Evolutionary conservation across 441 rosid species (phyloP).

Genomic region (Macaranga tanarius): DNA sequence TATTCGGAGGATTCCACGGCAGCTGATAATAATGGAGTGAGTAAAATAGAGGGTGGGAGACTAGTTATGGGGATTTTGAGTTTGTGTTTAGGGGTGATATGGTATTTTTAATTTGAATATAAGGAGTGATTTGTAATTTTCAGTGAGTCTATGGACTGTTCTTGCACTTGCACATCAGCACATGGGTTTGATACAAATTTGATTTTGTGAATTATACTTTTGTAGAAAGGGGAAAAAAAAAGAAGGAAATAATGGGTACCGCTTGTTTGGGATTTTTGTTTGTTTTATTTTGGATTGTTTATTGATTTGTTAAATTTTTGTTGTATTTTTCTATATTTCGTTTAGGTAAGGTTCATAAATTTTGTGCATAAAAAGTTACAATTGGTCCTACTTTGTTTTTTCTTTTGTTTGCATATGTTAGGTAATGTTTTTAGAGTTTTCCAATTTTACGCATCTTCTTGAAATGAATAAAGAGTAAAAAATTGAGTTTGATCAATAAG

Average conservation of each 20-base stretch:
- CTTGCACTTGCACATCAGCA: background rate
- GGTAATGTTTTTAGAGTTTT: too few species aligned
- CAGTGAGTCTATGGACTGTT: background rate
- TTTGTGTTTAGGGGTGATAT: conserved; percentile 30
- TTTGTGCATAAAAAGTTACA: too few species aligned
- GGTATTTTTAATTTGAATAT: conserved; percentile 16
- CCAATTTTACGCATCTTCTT: too few species aligned
- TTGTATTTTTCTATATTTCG: background rate
- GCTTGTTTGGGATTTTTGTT: conserved; percentile 4
- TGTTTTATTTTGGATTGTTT: background rate
- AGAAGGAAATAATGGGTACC: conserved; percentile 12
- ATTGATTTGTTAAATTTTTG: conserved; percentile 2
- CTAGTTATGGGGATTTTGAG: conserved; percentile 29
- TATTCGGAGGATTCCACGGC: conserved; percentile 59
- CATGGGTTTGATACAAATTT: conserved; percentile 1
- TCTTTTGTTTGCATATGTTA: too few species aligned
- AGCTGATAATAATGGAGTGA: conserved; percentile 39
- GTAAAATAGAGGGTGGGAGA: conserved; percentile 34
- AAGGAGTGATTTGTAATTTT: background rate
- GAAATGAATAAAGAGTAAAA: too few species aligned
- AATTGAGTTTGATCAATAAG: too few species aligned
- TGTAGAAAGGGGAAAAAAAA: background rate
- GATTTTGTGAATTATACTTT: conserved; percentile 5
- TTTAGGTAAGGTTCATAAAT: too few species aligned
- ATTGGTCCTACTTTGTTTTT: too few species aligned